A percentile compares a stretch with the other conserved stretches of the same genome.
phyloP scores from a whole-genome alignment of 129 eudicot species.

The Escallonia rubra region DNA sequence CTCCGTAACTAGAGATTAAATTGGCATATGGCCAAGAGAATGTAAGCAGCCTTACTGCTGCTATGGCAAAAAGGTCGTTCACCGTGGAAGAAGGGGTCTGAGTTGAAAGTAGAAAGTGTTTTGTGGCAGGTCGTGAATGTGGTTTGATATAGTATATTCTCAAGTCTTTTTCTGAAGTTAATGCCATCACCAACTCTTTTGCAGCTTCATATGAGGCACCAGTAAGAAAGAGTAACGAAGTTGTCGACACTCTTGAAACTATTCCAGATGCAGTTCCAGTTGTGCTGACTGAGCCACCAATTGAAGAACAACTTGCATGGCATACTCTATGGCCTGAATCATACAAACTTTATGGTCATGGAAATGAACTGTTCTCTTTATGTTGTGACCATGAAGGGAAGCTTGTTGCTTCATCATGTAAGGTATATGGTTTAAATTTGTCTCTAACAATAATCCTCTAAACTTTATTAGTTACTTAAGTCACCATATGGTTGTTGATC shows the following conservation, averaged over 20 bases:
- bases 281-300: conserved; percentile 82
- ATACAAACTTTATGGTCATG: conserved; percentile 98
- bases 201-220: conserved; percentile 53
- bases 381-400: conserved; percentile 87
- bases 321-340: conserved; percentile 98
- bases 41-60: too few species aligned
- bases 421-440: conserved; percentile 44
- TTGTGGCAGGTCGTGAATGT: too few species aligned
- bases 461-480: too few species aligned
- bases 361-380: conserved; percentile 84
- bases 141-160: too few species aligned
- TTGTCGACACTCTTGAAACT: conserved; percentile 76
- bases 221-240: conserved; percentile 56
- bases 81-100: too few species aligned
- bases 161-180: too few species aligned
- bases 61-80: too few species aligned
- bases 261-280: conserved; percentile 94
- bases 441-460: background rate
- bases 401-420: conserved; percentile 94
- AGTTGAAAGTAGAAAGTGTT: too few species aligned
- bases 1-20: too few species aligned
- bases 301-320: conserved; percentile 91
- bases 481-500: too few species aligned
- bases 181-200: background rate
- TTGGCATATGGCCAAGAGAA: too few species aligned